Percentiles rank a stretch among this genome's conserved stretches.
Evolutionary conservation across 2,329 filamentous ascomycete species (phyloP).

Genomic region (Botrytis pseudocinerea): DNA sequence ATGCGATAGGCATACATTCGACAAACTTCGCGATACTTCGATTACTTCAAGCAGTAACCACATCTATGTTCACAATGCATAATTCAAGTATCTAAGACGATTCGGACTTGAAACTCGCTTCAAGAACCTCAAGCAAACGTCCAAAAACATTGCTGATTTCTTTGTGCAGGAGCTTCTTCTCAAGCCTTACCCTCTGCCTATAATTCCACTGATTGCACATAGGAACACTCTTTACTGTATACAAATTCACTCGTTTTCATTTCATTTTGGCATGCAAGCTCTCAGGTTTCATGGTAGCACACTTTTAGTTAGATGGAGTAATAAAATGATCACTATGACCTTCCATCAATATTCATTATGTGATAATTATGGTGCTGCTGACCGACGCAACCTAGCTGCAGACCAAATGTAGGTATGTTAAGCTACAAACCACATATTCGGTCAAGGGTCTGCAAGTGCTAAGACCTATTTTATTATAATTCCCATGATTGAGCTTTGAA

Average conservation of each 20-base stretch:
- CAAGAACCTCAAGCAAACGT: slow-evolving; percentile 22
- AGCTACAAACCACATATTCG: neutral
- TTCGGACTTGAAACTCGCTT: slow-evolving; percentile 1
- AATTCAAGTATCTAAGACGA: slow-evolving; percentile 15
- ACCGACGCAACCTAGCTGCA: neutral
- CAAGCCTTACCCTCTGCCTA: slow-evolving; percentile 23
- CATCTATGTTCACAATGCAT: neutral
- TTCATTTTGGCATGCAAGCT: slow-evolving; percentile 12
- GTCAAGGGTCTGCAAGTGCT: neutral
- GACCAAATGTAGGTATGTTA: neutral
- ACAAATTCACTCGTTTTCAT: slow-evolving; percentile 21
- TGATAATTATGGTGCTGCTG: neutral
- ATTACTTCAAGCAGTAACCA: neutral
- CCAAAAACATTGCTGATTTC: slow-evolving; percentile 38
- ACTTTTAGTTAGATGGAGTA: slow-evolving; percentile 16
- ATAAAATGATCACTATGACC: slow-evolving; percentile 7
- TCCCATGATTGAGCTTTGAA: neutral
- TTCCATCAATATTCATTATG: neutral
- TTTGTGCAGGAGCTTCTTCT: slow-evolving; percentile 34
- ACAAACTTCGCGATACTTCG: neutral
- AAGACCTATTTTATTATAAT: neutral
- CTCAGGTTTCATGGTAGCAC: neutral
- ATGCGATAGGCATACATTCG: slow-evolving; percentile 16
- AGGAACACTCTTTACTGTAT: slow-evolving; percentile 32
- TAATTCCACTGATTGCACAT: slow-evolving; percentile 38